Conservation (phyloP, 225 moss, liverwort and hornwort genomes). For the Pseudisothecium myosuroides region DNA sequence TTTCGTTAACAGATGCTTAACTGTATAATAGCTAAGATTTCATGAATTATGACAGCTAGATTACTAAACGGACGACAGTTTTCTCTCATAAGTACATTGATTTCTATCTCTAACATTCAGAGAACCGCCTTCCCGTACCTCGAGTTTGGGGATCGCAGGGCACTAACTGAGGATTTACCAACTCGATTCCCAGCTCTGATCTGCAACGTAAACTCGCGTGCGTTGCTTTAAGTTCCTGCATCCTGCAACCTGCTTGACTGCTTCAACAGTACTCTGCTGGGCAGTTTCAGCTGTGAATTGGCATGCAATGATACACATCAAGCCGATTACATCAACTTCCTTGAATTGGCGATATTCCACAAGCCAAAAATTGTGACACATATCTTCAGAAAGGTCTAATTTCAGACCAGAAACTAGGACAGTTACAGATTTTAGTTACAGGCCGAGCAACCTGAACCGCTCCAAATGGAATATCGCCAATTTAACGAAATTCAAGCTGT, state of each 20-base stretch:
- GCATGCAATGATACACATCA: not conserved
- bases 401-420: not conserved
- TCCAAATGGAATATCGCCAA: not conserved
- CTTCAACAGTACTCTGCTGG: not conserved
- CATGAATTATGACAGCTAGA: not conserved
- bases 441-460: not conserved
- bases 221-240: not conserved
- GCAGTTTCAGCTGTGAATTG: not conserved
- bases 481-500: not conserved
- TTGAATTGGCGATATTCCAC: not conserved
- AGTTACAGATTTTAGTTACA: not conserved
- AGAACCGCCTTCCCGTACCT: not conserved
- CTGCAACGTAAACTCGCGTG: not conserved
- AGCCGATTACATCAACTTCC: not conserved
- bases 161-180: not conserved
- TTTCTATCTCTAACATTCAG: not conserved
- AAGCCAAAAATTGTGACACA: not conserved
- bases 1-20: not conserved
- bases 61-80: not conserved
- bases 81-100: not conserved
- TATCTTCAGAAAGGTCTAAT: not conserved
- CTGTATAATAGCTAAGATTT: not conserved
- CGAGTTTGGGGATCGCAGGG: not conserved
- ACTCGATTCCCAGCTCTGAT: not conserved
- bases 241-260: not conserved